phyloP scores from a whole-genome alignment of 768 basidiomycete species.

The Phallus indusiatus region DNA sequence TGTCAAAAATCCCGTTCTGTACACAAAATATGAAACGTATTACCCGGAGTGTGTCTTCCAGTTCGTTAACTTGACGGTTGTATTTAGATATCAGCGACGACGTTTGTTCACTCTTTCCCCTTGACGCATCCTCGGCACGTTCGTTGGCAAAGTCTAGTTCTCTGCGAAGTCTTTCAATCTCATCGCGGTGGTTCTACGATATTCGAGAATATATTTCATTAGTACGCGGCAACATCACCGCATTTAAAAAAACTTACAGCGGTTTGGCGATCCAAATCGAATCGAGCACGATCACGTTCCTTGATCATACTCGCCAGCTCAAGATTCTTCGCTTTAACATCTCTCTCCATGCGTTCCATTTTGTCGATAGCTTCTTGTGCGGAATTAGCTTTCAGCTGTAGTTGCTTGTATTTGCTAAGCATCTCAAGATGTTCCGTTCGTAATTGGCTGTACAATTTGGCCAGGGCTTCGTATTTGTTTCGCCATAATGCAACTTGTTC shows the following conservation, averaged over 20 bases:
- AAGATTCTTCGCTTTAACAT: slow-evolving; percentile 94
- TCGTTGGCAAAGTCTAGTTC: slow-evolving; percentile 95
- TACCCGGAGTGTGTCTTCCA: slow-evolving; percentile 90
- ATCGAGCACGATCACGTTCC: slow-evolving; percentile 91
- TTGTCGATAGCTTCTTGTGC: slow-evolving; percentile 96
- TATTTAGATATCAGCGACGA: slow-evolving; percentile 83
- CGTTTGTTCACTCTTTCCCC: slow-evolving; percentile 90
- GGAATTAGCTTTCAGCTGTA: slow-evolving; percentile 98
- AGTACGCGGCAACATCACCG: not conserved
- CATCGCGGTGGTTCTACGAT: slow-evolving; percentile 76
- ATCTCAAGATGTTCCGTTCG: slow-evolving; percentile 96
- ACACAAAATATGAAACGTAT: not conserved
- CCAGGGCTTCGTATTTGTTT: slow-evolving; percentile 97
- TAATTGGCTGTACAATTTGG: slow-evolving; percentile 96
- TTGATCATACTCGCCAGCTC: slow-evolving; percentile 99
- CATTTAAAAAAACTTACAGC: slow-evolving; percentile 29
- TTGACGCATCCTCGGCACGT: slow-evolving; percentile 88
- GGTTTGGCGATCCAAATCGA: slow-evolving; percentile 91
- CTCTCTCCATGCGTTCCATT: slow-evolving; percentile 98
- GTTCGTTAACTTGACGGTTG: slow-evolving; percentile 89
- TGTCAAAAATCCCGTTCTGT: not conserved
- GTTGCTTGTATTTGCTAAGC: slow-evolving; percentile 91
- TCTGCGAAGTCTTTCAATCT: slow-evolving; percentile 82
- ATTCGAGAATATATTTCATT: not conserved
- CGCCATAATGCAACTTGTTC: slow-evolving; percentile 96